Percentiles rank a stretch among this genome's conserved stretches.
Conservation (phyloP, 2,329 filamentous ascomycete genomes). For the Cercospora janseana region DNA sequence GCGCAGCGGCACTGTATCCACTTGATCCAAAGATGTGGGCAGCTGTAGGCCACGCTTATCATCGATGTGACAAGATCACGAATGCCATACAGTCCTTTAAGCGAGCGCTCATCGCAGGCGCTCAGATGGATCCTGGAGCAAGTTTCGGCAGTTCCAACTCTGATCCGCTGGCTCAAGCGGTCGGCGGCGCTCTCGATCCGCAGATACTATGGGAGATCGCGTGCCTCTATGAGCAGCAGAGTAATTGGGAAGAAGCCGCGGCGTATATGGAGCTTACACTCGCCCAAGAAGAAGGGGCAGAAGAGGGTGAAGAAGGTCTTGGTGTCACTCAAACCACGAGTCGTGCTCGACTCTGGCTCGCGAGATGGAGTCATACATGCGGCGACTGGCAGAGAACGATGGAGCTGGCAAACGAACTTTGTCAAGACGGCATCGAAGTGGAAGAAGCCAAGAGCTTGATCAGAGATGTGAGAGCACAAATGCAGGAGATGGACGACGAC, state of each 20-base stretch:
- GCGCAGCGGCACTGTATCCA: slow-evolving; percentile 85
- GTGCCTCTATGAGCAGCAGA: slow-evolving; percentile 77
- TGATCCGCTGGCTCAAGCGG: slow-evolving; percentile 49
- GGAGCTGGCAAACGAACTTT: slow-evolving; percentile 82
- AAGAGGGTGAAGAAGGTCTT: slow-evolving; percentile 55
- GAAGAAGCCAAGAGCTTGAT: slow-evolving; percentile 95
- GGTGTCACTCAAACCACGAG: slow-evolving; percentile 90
- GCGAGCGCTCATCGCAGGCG: slow-evolving; percentile 82
- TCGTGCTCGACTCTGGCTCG: slow-evolving; percentile 91
- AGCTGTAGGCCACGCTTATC: slow-evolving; percentile 86
- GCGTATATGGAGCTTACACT: slow-evolving; percentile 96
- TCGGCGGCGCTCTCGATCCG: slow-evolving; percentile 69
- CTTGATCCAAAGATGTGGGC: slow-evolving; percentile 99
- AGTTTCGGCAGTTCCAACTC: slow-evolving; percentile 44
- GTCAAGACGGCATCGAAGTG: slow-evolving; percentile 92
- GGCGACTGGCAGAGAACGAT: slow-evolving; percentile 75
- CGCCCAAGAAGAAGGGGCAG: slow-evolving; percentile 77
- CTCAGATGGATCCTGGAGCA: slow-evolving; percentile 68
- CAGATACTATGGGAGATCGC: slow-evolving; percentile 90
- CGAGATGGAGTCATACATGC: slow-evolving; percentile 71
- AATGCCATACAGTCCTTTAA: slow-evolving; percentile 96
- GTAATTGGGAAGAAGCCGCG: slow-evolving; percentile 74
- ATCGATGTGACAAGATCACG: slow-evolving; percentile 80
- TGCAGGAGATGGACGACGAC: slow-evolving; percentile 45
- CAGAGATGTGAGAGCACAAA: slow-evolving; percentile 75